Evolutionary conservation across 129 eudicot species (phyloP), one percentile per base, ranked within the genome.

Genomic region (Lactuca sativa): DNA sequence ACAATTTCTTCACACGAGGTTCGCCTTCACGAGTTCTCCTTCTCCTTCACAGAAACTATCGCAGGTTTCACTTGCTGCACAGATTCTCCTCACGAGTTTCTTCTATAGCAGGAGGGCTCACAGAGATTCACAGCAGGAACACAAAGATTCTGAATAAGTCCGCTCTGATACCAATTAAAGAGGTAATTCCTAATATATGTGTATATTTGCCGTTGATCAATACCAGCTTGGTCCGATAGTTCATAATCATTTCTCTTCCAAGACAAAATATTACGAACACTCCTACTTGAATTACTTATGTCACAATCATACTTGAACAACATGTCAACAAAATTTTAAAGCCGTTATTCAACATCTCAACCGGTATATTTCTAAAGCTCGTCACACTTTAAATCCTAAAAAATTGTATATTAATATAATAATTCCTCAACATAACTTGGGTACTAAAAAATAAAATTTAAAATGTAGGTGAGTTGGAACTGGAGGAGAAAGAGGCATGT

Each of bases 401-500:
- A 47, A 47, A 12, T 3, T 47, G 12, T 47, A 47, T 43, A 43
- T 9, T 10, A 11, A 47, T 10, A 3, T 47, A 47, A 47, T 47
- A 47, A 12, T 47, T 10, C 5, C 52, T 47, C 52, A 47, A 11
- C n/a, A 74, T 36, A 47, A 56, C 54, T 30, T 25, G 18, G n/a
- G 54, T 47, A 37, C 8, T 9, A 44, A 33, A 7, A 71, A 34
- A 49, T 0, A 72, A 55, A 52, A 65, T 13, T 60, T n/a, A 61
- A 61, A 52, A 40, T 30, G 58, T 52, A 48, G 9, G 40, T 76
- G 81, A 76, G 75, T 69, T 67, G 74, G 74, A 67, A 60, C 9
- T 32, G 62, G 66, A 67, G 80, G 57, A 59, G 69, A 68, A 76
- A 38, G 59, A 76, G 75, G 75, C 71, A 76, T 61, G 71, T 76